Percentiles rank a stretch among this genome's conserved stretches.
Evolutionary conservation across 1,284 basidiomycete genomes (phyloP).

Genomic region (Pseudomicrostroma phylloplanum): DNA sequence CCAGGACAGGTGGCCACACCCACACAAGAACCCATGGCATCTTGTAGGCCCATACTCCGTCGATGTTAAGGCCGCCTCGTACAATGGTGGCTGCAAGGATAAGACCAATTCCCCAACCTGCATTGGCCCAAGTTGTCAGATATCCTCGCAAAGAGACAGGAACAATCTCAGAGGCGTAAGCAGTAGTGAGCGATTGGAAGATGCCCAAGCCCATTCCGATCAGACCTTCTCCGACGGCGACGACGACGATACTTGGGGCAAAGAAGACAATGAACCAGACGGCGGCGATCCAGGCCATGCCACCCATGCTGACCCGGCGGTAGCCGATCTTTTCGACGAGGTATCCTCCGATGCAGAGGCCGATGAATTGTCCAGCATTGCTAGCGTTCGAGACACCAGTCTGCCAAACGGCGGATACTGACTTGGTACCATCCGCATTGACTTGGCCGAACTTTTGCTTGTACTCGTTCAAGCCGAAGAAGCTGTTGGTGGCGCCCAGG

Average conservation of each 20-base stretch:
- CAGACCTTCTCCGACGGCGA: constrained; percentile 51
- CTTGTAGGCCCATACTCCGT: constrained; percentile 47
- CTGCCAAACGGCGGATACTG: constrained; percentile 55
- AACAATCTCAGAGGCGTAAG: constrained; percentile 56
- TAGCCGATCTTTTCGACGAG: constrained; percentile 53
- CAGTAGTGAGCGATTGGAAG: constrained; percentile 54
- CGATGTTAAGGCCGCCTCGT: constrained; percentile 41
- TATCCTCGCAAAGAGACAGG: constrained; percentile 55
- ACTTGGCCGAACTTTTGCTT: constrained; percentile 39
- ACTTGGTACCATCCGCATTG: constrained; percentile 11
- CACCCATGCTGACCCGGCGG: constrained; percentile 46
- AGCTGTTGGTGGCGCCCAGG: constrained; percentile 47
- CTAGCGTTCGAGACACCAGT: constrained; percentile 44
- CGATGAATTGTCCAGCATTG: constrained; percentile 48
- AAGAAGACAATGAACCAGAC: constrained; percentile 53
- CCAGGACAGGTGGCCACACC: constrained; percentile 50
- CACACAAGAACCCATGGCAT: constrained; percentile 54
- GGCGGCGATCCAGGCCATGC: constrained; percentile 44
- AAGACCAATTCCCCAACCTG: constrained; percentile 54
- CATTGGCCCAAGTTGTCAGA: constrained; percentile 55
- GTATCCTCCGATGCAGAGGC: constrained; percentile 51
- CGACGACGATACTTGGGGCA: constrained; percentile 49
- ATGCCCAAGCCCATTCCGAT: constrained; percentile 54
- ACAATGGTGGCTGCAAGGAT: constrained; percentile 54
- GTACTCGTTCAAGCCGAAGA: constrained; percentile 28